Evolutionary conservation across 164 flowering plant genomes (phyloP), one percentile per base, ranked within the genome.

Genomic region (Hamamelis virginiana): DNA sequence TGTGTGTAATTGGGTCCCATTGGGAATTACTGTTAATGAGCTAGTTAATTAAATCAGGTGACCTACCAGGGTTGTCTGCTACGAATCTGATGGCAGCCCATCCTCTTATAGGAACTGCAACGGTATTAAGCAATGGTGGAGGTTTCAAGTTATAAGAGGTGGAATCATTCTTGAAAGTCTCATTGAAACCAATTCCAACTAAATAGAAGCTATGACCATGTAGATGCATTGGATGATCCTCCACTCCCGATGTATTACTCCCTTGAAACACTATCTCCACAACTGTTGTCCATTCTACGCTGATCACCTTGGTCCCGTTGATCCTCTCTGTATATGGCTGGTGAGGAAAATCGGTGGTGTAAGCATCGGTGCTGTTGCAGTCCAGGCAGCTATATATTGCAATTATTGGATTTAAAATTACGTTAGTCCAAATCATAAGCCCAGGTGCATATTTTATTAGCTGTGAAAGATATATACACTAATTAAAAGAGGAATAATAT

Each of bases 21-120:
- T n/a, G n/a, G n/a, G n/a, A n/a, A n/a, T n/a, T n/a, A n/a, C n/a
- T n/a, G n/a, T n/a, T n/a, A n/a, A n/a, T n/a, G n/a, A n/a, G n/a
- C n/a, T n/a, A n/a, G n/a, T n/a, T n/a, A n/a, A n/a, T n/a, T n/a
- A n/a, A n/a, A n/a, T n/a, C n/a, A n/a, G n/a, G n/a, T n/a, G n/a
- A n/a, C 38, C 44, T 62, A 62, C 65, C 51, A 4, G 65, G 65
- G 33, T 62, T 62, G 12, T 62, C 65, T 5, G 51, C 65, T 10
- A 62, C 65, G 47, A 62, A 62, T 62, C 65, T 19, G 26, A 62
- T 62, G 48, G 41, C 65, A 3, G 65, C 65, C 65, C 65, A 62
- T 19, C 65, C 65, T 18, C 41, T 62, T 23, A 62, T 48, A 6
- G 51, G 65, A 6, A 62, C 48, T 5, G 47, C 65, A n/a, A 62